phyloP scores from a whole-genome alignment of 768 basidiomycete genomes.

The Amanita phalloides region DNA sequence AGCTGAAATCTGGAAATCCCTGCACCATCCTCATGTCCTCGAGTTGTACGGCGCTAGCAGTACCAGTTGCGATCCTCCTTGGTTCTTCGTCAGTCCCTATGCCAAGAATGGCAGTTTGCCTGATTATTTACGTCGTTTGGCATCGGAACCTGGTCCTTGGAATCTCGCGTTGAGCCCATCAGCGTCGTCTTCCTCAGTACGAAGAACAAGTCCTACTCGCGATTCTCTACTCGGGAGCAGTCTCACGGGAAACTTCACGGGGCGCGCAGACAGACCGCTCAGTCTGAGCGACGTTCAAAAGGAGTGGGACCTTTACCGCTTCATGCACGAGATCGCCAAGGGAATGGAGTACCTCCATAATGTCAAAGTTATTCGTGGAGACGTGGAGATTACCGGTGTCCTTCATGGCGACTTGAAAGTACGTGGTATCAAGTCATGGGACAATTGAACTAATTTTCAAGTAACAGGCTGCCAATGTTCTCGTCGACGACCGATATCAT shows the following conservation, averaged over 20 bases:
- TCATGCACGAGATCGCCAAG: slow-evolving; percentile 69
- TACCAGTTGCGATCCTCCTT: slow-evolving; percentile 56
- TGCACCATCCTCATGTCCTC: slow-evolving; percentile 62
- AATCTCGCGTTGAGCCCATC: not conserved
- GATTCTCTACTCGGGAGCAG: slow-evolving; percentile 3
- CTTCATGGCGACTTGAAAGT: slow-evolving; percentile 1
- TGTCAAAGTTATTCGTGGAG: slow-evolving; percentile 63
- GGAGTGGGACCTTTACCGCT: slow-evolving; percentile 40
- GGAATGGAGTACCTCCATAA: slow-evolving; percentile 78
- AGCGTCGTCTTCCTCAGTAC: not conserved
- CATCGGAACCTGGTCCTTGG: slow-evolving; percentile 5
- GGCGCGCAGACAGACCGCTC: slow-evolving; percentile 4
- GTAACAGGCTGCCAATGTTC: slow-evolving; percentile 55
- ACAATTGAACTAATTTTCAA: not conserved
- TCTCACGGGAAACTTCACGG: not conserved
- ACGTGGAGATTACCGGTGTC: slow-evolving; percentile 49
- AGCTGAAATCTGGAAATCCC: slow-evolving; percentile 59
- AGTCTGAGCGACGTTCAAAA: slow-evolving; percentile 10
- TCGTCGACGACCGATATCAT: slow-evolving; percentile 55
- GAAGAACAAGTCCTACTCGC: slow-evolving; percentile 2
- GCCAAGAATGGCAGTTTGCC: slow-evolving; percentile 54
- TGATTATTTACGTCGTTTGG: slow-evolving; percentile 38
- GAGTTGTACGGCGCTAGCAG: slow-evolving; percentile 72
- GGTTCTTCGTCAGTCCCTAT: slow-evolving; percentile 75
- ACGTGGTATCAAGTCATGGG: not conserved